Evolutionary conservation across 495 filamentous ascomycete genomes (phyloP), one percentile per base, ranked within the genome.

Genomic region (Bombardia bombarda): DNA sequence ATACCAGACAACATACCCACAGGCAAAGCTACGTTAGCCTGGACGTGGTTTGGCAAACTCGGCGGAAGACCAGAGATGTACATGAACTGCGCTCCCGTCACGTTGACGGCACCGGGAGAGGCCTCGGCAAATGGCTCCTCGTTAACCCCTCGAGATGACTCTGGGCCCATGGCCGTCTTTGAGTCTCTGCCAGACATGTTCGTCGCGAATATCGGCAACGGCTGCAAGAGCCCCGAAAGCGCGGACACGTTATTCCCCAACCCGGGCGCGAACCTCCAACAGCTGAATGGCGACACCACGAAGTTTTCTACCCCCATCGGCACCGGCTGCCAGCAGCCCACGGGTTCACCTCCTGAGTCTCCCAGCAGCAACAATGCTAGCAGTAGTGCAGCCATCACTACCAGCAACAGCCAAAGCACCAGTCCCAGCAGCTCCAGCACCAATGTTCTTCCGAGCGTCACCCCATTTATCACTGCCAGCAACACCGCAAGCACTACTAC

Each of bases 21-120:
- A 7, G 82, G 82, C 4, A 65, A 73, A 32, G 84, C 79, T 3
- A 77, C 79, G 2, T 67, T 95, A 30, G 82, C 82, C 12, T 94
- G 86, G 73, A 82, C 83, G 3, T 95, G 89, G 88, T 82, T 89
- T 68, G 93, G 94, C 75, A 80, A 80, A n/a, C n/a, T n/a, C n/a
- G 45, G 54, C 87, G 38, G 86, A 86, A 87, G 88, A 93, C 17
- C 87, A 93, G 10, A 26, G 10, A 39, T 93, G 78, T 94, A 92
- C 70, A 93, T 92, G 88, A 86, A 88, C 72, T 95, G 89, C 45
- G 84, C 81, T 4, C 75, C 83, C 16, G 71, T 90, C 36, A 28
- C 10, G 21, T 12, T 26, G 34, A 16, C 7, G 14, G 16, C 7
- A 7, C 32, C 9, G 25, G 25, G 12, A 6, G 7, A 6, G 25